Evolutionary conservation across 2,329 filamentous ascomycete species (phyloP), one percentile per base, ranked within the genome.

Genomic region (Penicillium sp.): DNA sequence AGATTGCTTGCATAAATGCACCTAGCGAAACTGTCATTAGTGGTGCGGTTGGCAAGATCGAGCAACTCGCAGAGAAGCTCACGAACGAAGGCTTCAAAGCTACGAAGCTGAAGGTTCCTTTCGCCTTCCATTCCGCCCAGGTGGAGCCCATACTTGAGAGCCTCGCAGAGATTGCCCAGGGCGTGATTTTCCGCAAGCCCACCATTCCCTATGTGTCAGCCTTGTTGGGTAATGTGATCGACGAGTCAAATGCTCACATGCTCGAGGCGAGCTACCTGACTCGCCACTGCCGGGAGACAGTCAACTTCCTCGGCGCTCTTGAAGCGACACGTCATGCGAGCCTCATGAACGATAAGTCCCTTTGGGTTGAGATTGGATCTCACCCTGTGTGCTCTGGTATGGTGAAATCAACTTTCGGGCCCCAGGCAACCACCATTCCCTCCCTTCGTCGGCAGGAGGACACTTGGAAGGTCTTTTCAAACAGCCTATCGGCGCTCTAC

Each of bases 321-420:
- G 64, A 70, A 34, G 64, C 68, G 7, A 72, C 66, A 4, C 59
- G 65, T 32, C 63, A 65, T 6, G 52, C 56, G 3, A 62, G 60
- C 53, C 65, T 79, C 24, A 82, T 86, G 48, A 78, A 84, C 53
- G 82, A 84, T 56, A 83, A 84, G 71, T 86, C 84, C 11, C 75
- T 85, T 24, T 88, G 83, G 81, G 73, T 89, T 48, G 86, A 90
- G 77, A 58, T 78, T 48, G 76, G 76, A 5, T 73, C 75, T 2
- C 71, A 76, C 48, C 70, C 75, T 0, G 64, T 76, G 13, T 74
- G 71, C 50, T 67, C 68, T 2, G 69, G 67, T 38, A 72, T 77
- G 66, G 63, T 76, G 28, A 71, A 71, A 45, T 62, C 82, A 18
- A 82, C 81, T 2, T 78, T 87, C 48, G 82, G 72, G 5, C 73